phyloP scores from a whole-genome alignment of 1,139 yeast genomes.

The Candida sanyaensis region DNA sequence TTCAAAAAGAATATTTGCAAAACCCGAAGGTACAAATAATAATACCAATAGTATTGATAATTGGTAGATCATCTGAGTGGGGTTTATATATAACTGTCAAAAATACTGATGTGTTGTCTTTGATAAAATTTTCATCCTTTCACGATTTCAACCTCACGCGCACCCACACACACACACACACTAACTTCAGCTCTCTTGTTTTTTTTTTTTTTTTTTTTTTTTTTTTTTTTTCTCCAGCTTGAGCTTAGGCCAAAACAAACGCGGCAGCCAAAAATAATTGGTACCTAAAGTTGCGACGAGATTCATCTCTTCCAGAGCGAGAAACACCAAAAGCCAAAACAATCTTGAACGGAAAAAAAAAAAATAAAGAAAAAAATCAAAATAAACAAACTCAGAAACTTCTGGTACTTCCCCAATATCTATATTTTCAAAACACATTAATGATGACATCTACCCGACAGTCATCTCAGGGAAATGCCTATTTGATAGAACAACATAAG shows the following conservation, averaged over 20 bases:
- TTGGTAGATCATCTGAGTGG: neutral
- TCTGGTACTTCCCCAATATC: neutral
- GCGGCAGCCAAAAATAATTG: too few species aligned
- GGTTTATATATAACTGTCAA: neutral
- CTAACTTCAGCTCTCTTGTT: too few species aligned
- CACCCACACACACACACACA: too few species aligned
- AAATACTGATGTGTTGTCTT: neutral
- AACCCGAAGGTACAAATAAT: neutral
- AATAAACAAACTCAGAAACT: neutral
- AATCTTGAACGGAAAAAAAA: too few species aligned
- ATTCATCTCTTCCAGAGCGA: too few species aligned
- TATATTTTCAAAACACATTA: neutral
- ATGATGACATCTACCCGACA: neutral
- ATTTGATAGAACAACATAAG: slow-evolving; percentile 61
- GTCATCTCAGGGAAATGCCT: neutral
- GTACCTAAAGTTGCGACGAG: too few species aligned
- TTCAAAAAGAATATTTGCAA: neutral
- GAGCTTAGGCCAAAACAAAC: too few species aligned
- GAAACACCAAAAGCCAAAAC: too few species aligned
- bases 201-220: too few species aligned
- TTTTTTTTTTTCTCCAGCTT: too few species aligned
- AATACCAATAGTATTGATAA: slow-evolving; percentile 15
- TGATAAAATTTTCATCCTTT: neutral
- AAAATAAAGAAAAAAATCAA: too few species aligned
- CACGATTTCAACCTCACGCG: too few species aligned